Percentiles rank a stretch among this genome's conserved stretches.
Evolutionary conservation across 768 basidiomycete species (phyloP).

Genomic region (Lactifluus hygrophoroides): DNA sequence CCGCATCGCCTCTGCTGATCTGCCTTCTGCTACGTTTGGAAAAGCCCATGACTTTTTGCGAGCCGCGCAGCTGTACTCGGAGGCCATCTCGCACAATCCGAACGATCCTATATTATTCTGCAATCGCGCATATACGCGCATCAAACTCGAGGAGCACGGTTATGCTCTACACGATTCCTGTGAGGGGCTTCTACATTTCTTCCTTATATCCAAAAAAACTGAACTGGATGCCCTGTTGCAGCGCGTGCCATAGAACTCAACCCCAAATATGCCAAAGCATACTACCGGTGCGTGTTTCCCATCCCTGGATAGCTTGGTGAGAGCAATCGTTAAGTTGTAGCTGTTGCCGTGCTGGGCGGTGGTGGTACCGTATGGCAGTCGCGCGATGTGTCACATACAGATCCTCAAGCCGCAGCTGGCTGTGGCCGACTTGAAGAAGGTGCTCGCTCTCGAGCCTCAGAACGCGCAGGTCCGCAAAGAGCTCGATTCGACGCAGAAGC

Average conservation of each 20-base stretch:
- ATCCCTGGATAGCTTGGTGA: background rate
- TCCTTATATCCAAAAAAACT: background rate
- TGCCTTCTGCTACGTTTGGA: background rate
- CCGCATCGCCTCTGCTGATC: background rate
- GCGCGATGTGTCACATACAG: constrained; percentile 86
- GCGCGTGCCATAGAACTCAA: constrained; percentile 84
- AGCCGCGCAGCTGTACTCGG: constrained; percentile 72
- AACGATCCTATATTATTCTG: constrained; percentile 86
- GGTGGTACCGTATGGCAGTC: constrained; percentile 36
- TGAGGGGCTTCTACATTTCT: constrained; percentile 37
- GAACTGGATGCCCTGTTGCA: constrained; percentile 24
- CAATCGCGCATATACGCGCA: constrained; percentile 87
- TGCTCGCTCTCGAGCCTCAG: constrained; percentile 74
- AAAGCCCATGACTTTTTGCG: constrained; percentile 66
- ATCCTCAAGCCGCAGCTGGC: constrained; percentile 83
- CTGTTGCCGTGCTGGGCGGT: no score
- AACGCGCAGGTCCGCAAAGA: constrained; percentile 77
- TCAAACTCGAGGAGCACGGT: constrained; percentile 91
- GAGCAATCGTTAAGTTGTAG: background rate
- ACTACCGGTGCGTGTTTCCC: constrained; percentile 52
- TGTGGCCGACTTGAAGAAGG: constrained; percentile 79
- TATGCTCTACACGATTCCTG: constrained; percentile 85
- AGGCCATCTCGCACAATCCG: constrained; percentile 84
- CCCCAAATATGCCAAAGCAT: constrained; percentile 84
- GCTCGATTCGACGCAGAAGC: constrained; percentile 81